A percentile compares a stretch with the other conserved stretches of the same genome.
Conservation (phyloP, 1,139 yeast species). For the Blastobotrys niveus region DNA sequence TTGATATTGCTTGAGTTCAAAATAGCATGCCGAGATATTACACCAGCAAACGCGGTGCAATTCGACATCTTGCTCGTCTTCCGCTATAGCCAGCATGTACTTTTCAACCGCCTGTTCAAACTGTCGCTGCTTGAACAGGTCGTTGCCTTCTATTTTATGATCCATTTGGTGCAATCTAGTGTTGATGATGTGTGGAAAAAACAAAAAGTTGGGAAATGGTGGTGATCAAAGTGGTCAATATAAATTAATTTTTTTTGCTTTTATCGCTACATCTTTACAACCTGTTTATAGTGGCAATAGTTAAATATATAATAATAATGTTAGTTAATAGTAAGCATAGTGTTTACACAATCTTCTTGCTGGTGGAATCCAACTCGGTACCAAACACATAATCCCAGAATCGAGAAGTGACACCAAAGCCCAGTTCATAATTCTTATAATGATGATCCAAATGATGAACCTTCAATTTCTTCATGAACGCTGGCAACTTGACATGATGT, state of each 20-base stretch:
- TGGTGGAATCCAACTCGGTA: constrained; percentile 45
- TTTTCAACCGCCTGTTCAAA: constrained; percentile 55
- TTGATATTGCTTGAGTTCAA: constrained; percentile 68
- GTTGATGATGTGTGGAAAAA: background rate
- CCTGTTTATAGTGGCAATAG: background rate
- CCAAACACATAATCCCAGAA: constrained; percentile 93
- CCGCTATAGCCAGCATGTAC: constrained; percentile 59
- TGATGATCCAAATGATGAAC: constrained; percentile 94
- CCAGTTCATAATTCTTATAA: constrained; percentile 91
- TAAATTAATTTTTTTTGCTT: no score
- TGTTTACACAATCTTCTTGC: constrained; percentile 16
- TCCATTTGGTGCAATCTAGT: constrained; percentile 32
- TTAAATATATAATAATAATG: background rate
- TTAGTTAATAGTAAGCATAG: background rate
- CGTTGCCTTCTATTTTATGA: constrained; percentile 60
- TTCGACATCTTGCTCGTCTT: constrained; percentile 28
- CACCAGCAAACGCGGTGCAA: constrained; percentile 53
- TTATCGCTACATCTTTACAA: no score
- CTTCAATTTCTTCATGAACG: constrained; percentile 68
- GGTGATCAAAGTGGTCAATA: background rate
- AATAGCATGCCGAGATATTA: constrained; percentile 73
- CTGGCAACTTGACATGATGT: constrained; percentile 81
- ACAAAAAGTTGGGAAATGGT: background rate
- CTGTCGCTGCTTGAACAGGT: constrained; percentile 46
- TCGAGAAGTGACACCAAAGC: constrained; percentile 89